Evolutionary conservation across 1,284 basidiomycete species (phyloP), one percentile per base, ranked within the genome.

Genomic region (Papiliotrema fonsecae): DNA sequence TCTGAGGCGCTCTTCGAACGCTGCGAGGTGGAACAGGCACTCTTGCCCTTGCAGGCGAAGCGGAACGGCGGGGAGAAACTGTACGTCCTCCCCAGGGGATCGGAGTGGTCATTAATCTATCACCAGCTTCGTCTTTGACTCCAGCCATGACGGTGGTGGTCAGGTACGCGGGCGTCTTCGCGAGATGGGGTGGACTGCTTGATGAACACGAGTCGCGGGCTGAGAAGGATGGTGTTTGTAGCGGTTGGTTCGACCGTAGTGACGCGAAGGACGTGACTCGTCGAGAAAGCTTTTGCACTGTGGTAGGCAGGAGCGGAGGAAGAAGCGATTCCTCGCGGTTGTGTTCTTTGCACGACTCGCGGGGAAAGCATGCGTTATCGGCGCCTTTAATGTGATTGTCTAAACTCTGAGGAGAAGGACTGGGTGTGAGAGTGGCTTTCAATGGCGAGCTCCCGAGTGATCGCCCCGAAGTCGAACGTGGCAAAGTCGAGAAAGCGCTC

Each of bases 281-380:
- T 6, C 18, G 28, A 21, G 41, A 28, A 2, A 22, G 6, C 16
- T 11, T 2, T 19, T 24, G 24, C 18, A 27, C 31, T 5, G 13
- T 28, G 6, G 16, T 25, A 28, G 45, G 45, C 13, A 46, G 24
- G 14, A 46, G 18, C 3, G 45, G 45, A 10, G 45, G 45, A 19
- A 46, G 35, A 19, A 46, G 16, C 13, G 41, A 43, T 10, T 30
- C 36, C 10, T 31, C n/a, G 31, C n/a, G 42, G 13, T 34, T 18
- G 25, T 7, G 26, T 21, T 11, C 7, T 7, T 26, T 41, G 22
- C 21, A 18, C 14, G 13, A 26, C 11, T 1, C 2, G 39, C 13
- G 10, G 10, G 30, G 10, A 9, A 24, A 24, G 2, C 2, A 13
- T 24, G 18, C 1, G 39, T 14, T 41, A 11, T 22, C 13, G 13